phyloP scores from a whole-genome alignment of 2,329 filamentous ascomycete genomes.

The Tolypocladium pustulatum region DNA sequence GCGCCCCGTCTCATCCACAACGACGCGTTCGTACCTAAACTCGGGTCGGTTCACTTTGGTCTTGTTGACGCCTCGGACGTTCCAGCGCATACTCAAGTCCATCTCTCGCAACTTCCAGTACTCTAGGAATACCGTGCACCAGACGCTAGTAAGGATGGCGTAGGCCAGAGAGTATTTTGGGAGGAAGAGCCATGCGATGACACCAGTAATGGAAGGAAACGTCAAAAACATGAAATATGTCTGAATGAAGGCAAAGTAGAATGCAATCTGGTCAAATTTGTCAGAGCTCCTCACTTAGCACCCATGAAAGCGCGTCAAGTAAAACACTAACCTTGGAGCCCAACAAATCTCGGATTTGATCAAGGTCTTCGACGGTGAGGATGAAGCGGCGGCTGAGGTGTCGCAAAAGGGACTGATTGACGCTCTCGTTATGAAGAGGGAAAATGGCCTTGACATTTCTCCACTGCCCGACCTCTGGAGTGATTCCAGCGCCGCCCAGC shows the following conservation, averaged over 20 bases:
- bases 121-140: conserved; percentile 66
- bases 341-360: conserved; percentile 50
- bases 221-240: conserved; percentile 62
- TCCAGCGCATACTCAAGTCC: conserved; percentile 64
- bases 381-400: conserved; percentile 44
- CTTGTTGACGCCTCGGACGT: conserved; percentile 55
- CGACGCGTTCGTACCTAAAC: conserved; percentile 52
- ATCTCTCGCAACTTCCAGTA: conserved; percentile 70
- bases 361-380: conserved; percentile 39
- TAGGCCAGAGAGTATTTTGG: conserved; percentile 63
- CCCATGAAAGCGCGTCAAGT: neutral
- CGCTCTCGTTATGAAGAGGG: conserved; percentile 48
- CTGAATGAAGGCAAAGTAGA: conserved; percentile 77
- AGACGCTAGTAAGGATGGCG: conserved; percentile 54
- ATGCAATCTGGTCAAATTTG: conserved; percentile 44
- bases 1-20: conserved; percentile 54
- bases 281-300: neutral
- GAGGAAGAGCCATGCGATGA: conserved; percentile 57
- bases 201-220: conserved; percentile 58
- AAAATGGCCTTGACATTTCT: conserved; percentile 50
- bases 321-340: conserved; percentile 38
- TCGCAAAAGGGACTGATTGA: conserved; percentile 46
- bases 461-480: conserved; percentile 47
- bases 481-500: conserved; percentile 53
- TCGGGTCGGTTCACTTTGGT: conserved; percentile 56